These are phyloP conservation scores for Coemansia sp. DNA, from an alignment of 192 early-diverging fungal genomes.

Conservation along the genomic window DNA sequence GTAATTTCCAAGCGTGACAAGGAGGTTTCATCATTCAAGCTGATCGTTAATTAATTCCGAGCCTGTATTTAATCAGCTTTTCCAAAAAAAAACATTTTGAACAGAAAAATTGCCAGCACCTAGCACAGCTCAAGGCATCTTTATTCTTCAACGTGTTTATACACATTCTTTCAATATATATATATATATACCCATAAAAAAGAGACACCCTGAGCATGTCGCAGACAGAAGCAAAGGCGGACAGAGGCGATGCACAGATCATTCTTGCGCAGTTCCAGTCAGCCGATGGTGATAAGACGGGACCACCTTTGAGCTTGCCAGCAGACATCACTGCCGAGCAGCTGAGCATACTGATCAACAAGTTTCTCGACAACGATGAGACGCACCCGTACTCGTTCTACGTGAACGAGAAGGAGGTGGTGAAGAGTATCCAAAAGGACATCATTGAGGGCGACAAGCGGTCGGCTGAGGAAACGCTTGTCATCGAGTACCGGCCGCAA, in stretches of 20 bases:
- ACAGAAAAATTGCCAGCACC: too few species aligned
- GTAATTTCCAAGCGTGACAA: too few species aligned
- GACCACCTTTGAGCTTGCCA: slow-evolving; percentile 88
- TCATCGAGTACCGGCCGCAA: slow-evolving; percentile 91
- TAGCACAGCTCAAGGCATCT: too few species aligned
- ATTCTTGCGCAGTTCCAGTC: slow-evolving; percentile 70
- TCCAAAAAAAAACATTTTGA: neutral
- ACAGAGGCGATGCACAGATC: slow-evolving; percentile 2
- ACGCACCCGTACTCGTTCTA: slow-evolving; percentile 92
- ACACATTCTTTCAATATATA: neutral
- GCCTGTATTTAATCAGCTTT: neutral
- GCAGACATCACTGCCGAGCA: slow-evolving; percentile 81
- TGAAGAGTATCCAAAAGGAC: slow-evolving; percentile 71
- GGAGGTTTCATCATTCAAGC: too few species aligned
- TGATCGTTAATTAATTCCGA: too few species aligned
- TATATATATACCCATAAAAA: slow-evolving; percentile 6
- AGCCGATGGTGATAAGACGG: slow-evolving; percentile 72
- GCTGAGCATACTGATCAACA: slow-evolving; percentile 85
- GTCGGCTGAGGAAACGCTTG: slow-evolving; percentile 88
- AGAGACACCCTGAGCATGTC: neutral
- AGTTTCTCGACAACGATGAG: slow-evolving; percentile 79
- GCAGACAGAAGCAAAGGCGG: neutral
- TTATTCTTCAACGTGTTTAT: neutral
- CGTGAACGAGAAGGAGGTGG: slow-evolving; percentile 83
- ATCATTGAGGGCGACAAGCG: slow-evolving; percentile 71